Base-by-base conservation (phyloP, 768 basidiomycete species). In the Inosperma sp. region DNA sequence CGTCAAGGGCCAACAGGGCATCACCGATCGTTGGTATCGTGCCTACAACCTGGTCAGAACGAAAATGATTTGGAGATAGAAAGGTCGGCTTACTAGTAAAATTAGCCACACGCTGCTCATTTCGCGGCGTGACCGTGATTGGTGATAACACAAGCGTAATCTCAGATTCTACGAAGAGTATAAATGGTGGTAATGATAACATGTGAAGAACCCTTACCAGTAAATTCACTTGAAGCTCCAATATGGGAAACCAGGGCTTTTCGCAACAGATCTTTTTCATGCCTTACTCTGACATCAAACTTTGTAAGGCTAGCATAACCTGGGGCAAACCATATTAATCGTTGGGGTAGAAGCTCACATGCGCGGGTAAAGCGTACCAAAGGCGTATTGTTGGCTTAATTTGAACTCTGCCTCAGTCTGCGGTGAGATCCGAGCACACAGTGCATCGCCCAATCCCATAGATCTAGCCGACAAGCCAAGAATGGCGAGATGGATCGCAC, bases 401-500 rank as follows among this genome's bases (percentile, higher is more conserved):
- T 74, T 67, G 12, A 78, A 64, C 62, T 93, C 91, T 2, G 69
- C 68, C 37, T 92, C 88, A 3, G 80, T 84, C 48, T 81, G 76
- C 0, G 88, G 86, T 22, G 68, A 66, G 2, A 92, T 73, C 14
- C 65, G 70, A 16, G 79, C 71, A 23, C 76, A 75, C 77, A 82
- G 86, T 34, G 71, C 74, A 12, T n/a, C n/a, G n/a, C n/a, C 78
- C 78, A 43, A 71, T 72, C 5, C 81, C 78, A 16, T 94, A 76
- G 59, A 83, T 56, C 80, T 78, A 21, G 92, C 83, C 0, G 91
- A 82, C 5, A 96, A 71, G 14, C 78, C 74, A 8, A 93, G 72
- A 30, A 94, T 80, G 1, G 89, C 85, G 2, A 81, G 73, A 60
- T 98, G 94, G 39, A 95, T 78, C 0, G 83, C 82, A 3, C 94